These are phyloP conservation scores for Coemansia brasiliensis DNA, from an alignment of 192 early-diverging fungal genomes.

Conservation along the genomic window DNA sequence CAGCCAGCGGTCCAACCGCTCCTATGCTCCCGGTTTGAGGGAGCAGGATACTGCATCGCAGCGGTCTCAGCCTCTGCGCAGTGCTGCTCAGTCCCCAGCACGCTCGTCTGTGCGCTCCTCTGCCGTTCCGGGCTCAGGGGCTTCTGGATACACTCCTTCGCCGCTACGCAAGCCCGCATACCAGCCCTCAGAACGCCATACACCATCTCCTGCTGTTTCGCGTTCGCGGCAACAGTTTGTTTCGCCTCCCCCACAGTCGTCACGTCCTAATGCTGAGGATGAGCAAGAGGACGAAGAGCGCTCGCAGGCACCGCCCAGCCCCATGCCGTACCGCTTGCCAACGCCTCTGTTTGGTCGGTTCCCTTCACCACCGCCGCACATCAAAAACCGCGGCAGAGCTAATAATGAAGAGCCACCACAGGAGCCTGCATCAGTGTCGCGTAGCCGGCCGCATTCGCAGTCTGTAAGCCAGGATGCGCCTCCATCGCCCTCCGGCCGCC, in stretches of 20 bases:
- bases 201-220: slow-evolving; percentile 16
- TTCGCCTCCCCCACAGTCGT: slow-evolving; percentile 3
- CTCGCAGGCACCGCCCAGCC: slow-evolving; percentile 21
- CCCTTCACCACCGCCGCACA: slow-evolving; percentile 50
- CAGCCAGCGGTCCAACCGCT: slow-evolving; percentile 15
- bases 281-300: slow-evolving; percentile 11
- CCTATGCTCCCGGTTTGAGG: slow-evolving; percentile 2
- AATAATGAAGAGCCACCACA: slow-evolving; percentile 3
- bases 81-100: slow-evolving; percentile 17
- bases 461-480: slow-evolving; percentile 21
- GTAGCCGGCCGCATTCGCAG: slow-evolving; percentile 45
- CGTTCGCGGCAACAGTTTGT: background rate
- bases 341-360: slow-evolving; percentile 54
- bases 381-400: slow-evolving; percentile 45
- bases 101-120: slow-evolving; percentile 18
- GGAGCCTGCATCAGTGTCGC: slow-evolving; percentile 3
- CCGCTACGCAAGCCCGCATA: slow-evolving; percentile 34
- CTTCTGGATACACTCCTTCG: slow-evolving; percentile 21
- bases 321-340: slow-evolving; percentile 32
- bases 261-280: slow-evolving; percentile 6
- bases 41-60: slow-evolving; percentile 12
- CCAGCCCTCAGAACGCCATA: slow-evolving; percentile 31
- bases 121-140: slow-evolving; percentile 5
- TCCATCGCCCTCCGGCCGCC: background rate
- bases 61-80: slow-evolving; percentile 9